These are phyloP conservation scores for Ophiocordyceps unilateralis DNA, from an alignment of 2,329 filamentous ascomycete species.

Conservation along the genomic window DNA sequence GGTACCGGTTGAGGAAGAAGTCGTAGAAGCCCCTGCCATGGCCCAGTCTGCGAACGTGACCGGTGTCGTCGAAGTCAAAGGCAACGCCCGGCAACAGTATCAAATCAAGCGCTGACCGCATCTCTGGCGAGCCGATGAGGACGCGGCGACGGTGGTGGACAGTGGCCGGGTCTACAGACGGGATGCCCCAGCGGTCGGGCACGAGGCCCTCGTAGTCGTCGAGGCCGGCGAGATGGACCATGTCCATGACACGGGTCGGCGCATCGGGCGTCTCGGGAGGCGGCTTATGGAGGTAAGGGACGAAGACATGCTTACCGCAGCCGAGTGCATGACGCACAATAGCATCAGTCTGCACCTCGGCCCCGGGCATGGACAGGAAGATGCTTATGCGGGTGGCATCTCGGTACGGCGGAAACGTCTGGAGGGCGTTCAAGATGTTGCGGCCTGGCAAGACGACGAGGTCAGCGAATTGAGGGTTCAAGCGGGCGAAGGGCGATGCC, in stretches of 20 bases:
- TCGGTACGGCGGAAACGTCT: slow-evolving; percentile 55
- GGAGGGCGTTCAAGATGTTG: slow-evolving; percentile 45
- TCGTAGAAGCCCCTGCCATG: slow-evolving; percentile 98
- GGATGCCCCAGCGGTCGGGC: slow-evolving; percentile 84
- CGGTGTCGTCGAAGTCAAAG: slow-evolving; percentile 49
- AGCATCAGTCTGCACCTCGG: slow-evolving; percentile 67
- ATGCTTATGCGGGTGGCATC: slow-evolving; percentile 62
- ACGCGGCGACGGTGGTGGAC: slow-evolving; percentile 53
- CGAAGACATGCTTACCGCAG: slow-evolving; percentile 69
- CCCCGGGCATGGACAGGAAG: slow-evolving; percentile 82
- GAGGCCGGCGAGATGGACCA: slow-evolving; percentile 62
- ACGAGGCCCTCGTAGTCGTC: slow-evolving; percentile 63
- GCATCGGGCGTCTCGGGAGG: slow-evolving; percentile 28
- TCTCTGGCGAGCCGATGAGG: slow-evolving; percentile 38
- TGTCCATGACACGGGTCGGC: slow-evolving; percentile 69
- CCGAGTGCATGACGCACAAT: slow-evolving; percentile 70
- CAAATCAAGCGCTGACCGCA: slow-evolving; percentile 49
- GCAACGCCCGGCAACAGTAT: slow-evolving; percentile 87
- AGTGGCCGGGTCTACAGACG: slow-evolving; percentile 54
- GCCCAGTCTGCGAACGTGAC: slow-evolving; percentile 56
- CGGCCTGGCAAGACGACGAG: slow-evolving; percentile 31
- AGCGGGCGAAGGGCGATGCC: not conserved
- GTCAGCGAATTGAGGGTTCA: not conserved
- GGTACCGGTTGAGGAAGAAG: slow-evolving; percentile 67
- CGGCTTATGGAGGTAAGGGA: slow-evolving; percentile 69